Percentiles rank a stretch among this genome's conserved stretches.
phyloP scores from a whole-genome alignment of 352 stramenopile genomes.

The Elongisporangium prolatum region DNA sequence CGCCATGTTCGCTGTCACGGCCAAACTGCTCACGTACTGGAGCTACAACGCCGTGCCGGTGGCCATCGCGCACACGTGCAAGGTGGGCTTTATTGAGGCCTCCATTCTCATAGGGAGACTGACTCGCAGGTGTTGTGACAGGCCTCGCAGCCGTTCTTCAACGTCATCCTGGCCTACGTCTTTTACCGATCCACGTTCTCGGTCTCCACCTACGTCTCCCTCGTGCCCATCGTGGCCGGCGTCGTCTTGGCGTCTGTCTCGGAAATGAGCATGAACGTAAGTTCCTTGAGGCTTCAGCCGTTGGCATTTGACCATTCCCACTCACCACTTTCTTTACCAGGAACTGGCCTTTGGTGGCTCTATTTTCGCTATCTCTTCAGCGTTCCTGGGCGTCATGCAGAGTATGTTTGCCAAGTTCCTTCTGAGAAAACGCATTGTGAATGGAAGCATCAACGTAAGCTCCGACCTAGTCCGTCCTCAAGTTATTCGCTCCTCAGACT shows the following conservation, averaged over 20 bases:
- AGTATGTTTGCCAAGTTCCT: slow-evolving; percentile 89
- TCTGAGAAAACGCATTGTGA: slow-evolving; percentile 63
- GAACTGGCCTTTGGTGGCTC: slow-evolving; percentile 61
- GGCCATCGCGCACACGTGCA: slow-evolving; percentile 83
- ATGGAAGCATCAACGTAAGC: slow-evolving; percentile 82
- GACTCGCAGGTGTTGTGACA: background rate
- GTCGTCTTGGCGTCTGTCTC: slow-evolving; percentile 82
- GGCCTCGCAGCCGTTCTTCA: slow-evolving; percentile 84
- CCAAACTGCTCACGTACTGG: slow-evolving; percentile 85
- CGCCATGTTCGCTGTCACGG: slow-evolving; percentile 74
- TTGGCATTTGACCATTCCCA: background rate
- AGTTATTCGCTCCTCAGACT: background rate
- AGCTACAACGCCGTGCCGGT: slow-evolving; percentile 84
- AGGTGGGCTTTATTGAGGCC: slow-evolving; percentile 18
- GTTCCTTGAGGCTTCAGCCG: slow-evolving; percentile 3
- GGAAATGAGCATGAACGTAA: slow-evolving; percentile 84
- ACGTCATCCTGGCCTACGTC: slow-evolving; percentile 73
- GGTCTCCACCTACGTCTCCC: slow-evolving; percentile 64
- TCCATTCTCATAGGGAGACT: background rate
- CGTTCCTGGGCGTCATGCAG: slow-evolving; percentile 78
- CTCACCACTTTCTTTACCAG: slow-evolving; percentile 18
- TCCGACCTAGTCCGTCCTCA: background rate
- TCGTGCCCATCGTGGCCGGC: slow-evolving; percentile 78
- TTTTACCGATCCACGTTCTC: slow-evolving; percentile 76
- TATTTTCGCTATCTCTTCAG: slow-evolving; percentile 69